Evolutionary conservation across 805 yeast species (phyloP), one percentile per base, ranked within the genome.

Genomic region (Danielozyma ontarioensis): DNA sequence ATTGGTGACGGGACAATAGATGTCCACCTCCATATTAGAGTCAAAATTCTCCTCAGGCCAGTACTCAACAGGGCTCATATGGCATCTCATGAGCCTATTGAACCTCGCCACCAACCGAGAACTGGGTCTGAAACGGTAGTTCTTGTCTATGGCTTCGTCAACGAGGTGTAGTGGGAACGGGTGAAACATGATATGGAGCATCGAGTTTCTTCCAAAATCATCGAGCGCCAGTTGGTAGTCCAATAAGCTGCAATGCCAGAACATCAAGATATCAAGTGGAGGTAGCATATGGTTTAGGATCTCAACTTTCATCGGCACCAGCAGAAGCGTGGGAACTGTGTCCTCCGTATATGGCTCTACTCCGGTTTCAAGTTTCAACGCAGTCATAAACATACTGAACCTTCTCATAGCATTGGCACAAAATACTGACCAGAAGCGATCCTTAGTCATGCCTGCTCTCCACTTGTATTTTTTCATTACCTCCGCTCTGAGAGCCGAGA

Each of bases 351-450:
- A 12, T 13, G n/a, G 14, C n/a, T 12, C n/a, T 11, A 5, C n/a
- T 5, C 7, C 11, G 12, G n/a, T 24, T 24, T 12, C 14, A 21
- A 17, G 13, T 13, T 17, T 18, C 31, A 23, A 31, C 12, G 46
- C 54, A 23, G 47, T 44, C 5, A 50, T 42, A 31, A 50, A 47
- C 5, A 47, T 17, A 3, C 42, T 41, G 27, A 54, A 55, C 13
- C 55, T 31, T 24, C 51, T 36, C 5, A 45, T 51, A 1, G 59
- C 53, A 17, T 37, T 31, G 2, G 57, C 45, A 11, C 54, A 35
- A 32, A 42, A 54, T 10, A 42, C 41, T 27, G 51, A 44, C 59
- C 59, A 55, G n/a, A n/a, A 1, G 22, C 21, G 27, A 45, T 46
- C 18, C 34, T 31, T 17, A 17, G 28, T 16, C 23, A 24, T 21